A percentile compares a stretch with the other conserved stretches of the same genome.
These are phyloP conservation scores for Aegilops sharonensis DNA, from an alignment of 176 grass and related monocot species.

Conservation along the genomic window DNA sequence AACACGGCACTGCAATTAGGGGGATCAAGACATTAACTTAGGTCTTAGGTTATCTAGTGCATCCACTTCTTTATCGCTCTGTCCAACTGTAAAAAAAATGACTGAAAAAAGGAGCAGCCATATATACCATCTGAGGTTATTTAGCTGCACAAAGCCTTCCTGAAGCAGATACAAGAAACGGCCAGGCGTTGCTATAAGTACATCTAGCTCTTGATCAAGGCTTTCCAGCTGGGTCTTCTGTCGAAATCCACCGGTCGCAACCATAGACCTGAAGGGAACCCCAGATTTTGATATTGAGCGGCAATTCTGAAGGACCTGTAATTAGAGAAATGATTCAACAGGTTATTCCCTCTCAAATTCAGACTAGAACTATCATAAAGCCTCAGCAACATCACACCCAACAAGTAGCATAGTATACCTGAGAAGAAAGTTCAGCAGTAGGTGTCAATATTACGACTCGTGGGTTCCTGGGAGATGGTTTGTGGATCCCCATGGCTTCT, in stretches of 20 bases:
- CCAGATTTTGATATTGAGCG: slow-evolving; percentile 71
- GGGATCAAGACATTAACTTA: background rate
- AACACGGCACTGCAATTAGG: slow-evolving; percentile 66
- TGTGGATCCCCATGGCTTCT: slow-evolving; percentile 58
- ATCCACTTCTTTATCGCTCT: background rate
- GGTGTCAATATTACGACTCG: slow-evolving; percentile 79
- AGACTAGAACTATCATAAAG: background rate
- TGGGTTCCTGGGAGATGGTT: slow-evolving; percentile 62
- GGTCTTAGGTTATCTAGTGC: background rate
- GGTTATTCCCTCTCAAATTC: background rate
- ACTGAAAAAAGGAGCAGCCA: background rate
- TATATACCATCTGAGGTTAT: slow-evolving; percentile 76
- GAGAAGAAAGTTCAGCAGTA: slow-evolving; percentile 88
- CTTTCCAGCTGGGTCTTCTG: slow-evolving; percentile 86
- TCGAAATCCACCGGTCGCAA: slow-evolving; percentile 86
- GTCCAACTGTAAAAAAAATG: background rate
- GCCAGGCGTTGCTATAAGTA: slow-evolving; percentile 86
- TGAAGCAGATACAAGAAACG: slow-evolving; percentile 84
- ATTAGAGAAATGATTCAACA: background rate
- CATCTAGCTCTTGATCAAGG: slow-evolving; percentile 84
- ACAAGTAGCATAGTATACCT: slow-evolving; percentile 43
- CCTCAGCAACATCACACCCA: background rate
- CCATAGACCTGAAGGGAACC: slow-evolving; percentile 89
- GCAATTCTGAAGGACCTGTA: slow-evolving; percentile 84
- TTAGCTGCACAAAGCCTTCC: slow-evolving; percentile 72